These are phyloP conservation scores for Calamus simplicifolius DNA, from an alignment of 176 grass and related monocot genomes.

Conservation along the genomic window DNA sequence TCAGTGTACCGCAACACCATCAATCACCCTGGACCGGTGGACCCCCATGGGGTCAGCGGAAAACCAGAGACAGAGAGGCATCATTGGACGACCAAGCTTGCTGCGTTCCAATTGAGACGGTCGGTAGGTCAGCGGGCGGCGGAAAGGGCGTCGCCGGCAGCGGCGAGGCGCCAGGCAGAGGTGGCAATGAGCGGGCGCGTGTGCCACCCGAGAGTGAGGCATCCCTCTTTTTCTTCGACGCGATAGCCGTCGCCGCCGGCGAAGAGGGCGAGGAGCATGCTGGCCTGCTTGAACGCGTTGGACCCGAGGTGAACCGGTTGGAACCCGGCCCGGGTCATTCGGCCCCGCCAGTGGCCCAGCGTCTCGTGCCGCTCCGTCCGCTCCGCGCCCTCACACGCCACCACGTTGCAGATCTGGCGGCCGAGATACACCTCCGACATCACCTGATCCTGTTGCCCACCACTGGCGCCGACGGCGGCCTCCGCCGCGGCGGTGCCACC, in stretches of 20 bases:
- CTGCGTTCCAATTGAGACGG: too few species aligned
- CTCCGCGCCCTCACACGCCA: background rate
- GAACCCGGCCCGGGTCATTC: slow-evolving; percentile 7
- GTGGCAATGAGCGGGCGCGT: slow-evolving; percentile 7
- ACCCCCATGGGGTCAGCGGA: too few species aligned
- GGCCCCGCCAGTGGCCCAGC: background rate
- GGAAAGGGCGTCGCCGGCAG: slow-evolving; percentile 8
- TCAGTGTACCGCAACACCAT: too few species aligned
- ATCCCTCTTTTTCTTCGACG: slow-evolving; percentile 5
- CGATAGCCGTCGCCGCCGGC: slow-evolving; percentile 4
- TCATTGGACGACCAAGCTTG: too few species aligned
- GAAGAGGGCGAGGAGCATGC: slow-evolving; percentile 2
- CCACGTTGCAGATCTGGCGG: slow-evolving; percentile 13
- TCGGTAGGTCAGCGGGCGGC: background rate
- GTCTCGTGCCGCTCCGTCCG: slow-evolving; percentile 14
- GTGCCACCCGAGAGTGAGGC: slow-evolving; percentile 14
- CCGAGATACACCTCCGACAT: slow-evolving; percentile 7
- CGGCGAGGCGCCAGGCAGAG: slow-evolving; percentile 5
- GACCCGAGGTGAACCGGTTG: slow-evolving; percentile 1
- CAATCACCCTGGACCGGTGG: too few species aligned
- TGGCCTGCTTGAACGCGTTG: slow-evolving; percentile 14
- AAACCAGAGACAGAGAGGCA: too few species aligned
- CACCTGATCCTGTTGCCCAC: background rate
- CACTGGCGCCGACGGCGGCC: background rate
- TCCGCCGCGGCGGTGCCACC: background rate